These are phyloP conservation scores for Amaranthus cruentus DNA, from an alignment of 148 eudicot genomes.

Conservation along the genomic window DNA sequence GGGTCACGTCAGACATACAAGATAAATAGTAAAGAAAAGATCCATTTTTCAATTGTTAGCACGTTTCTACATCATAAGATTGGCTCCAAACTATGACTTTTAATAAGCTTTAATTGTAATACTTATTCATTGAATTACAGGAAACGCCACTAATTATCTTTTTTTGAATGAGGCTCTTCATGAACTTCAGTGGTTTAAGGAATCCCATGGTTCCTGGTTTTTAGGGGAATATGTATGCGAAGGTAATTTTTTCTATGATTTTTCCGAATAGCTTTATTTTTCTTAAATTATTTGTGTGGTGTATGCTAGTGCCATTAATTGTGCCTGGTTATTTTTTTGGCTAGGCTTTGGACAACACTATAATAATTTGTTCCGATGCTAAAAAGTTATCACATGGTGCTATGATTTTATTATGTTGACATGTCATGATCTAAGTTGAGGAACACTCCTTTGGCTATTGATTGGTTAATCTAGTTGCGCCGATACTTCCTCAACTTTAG, in stretches of 20 bases:
- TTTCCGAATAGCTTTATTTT: not conserved
- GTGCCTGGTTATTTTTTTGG: not conserved
- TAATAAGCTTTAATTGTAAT: not conserved
- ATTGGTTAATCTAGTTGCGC: too few species aligned
- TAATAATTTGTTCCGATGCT: not conserved
- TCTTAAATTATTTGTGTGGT: not conserved
- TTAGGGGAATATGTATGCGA: constrained; percentile 86
- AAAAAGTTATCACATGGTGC: not conserved
- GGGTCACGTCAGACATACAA: too few species aligned
- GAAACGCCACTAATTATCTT: constrained; percentile 57
- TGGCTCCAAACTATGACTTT: not conserved
- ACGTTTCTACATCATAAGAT: not conserved
- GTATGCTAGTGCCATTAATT: not conserved
- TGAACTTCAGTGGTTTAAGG: constrained; percentile 90
- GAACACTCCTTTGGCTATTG: not conserved
- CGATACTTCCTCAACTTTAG: not conserved
- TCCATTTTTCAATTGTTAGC: not conserved
- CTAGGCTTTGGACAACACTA: not conserved
- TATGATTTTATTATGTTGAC: not conserved
- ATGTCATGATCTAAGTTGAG: not conserved
- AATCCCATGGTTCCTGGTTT: constrained; percentile 88
- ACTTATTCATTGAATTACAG: constrained; percentile 27
- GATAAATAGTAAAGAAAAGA: too few species aligned
- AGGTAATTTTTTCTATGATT: constrained; percentile 37
- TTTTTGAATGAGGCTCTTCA: constrained; percentile 56